These are phyloP conservation scores for Fusarium sp. DNA, from an alignment of 2,329 filamentous ascomycete species.

Conservation along the genomic window DNA sequence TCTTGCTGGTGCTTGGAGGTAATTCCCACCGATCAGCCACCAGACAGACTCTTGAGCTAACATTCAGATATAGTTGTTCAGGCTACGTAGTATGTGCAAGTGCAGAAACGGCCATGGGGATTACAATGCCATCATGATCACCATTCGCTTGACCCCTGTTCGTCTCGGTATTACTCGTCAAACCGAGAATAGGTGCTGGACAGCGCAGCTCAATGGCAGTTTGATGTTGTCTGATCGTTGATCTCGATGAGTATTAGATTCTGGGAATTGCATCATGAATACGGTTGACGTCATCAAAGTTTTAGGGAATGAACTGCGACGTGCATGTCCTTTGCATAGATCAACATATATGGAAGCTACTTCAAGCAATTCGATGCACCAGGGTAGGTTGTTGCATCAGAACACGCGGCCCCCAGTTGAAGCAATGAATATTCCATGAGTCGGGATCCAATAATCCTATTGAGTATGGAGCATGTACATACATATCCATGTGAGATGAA, in stretches of 20 bases:
- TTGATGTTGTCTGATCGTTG: not conserved
- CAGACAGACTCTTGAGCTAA: not conserved
- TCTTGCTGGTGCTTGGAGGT: not conserved
- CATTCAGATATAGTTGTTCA: not conserved
- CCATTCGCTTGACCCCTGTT: not conserved
- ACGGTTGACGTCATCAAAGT: slow-evolving; percentile 16
- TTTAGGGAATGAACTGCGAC: not conserved
- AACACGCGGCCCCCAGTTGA: not conserved
- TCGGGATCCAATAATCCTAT: slow-evolving; percentile 18
- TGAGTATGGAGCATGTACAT: not conserved
- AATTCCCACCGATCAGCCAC: slow-evolving; percentile 6
- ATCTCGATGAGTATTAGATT: slow-evolving; percentile 19
- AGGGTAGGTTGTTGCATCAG: slow-evolving; percentile 10
- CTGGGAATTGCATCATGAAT: slow-evolving; percentile 28
- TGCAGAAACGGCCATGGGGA: not conserved
- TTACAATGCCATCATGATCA: slow-evolving; percentile 2
- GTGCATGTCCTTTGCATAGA: slow-evolving; percentile 10
- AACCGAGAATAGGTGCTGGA: not conserved
- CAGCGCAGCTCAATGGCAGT: not conserved
- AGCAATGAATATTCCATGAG: slow-evolving; percentile 22
- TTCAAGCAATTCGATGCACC: slow-evolving; percentile 20
- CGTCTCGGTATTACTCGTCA: not conserved
- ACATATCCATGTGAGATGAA: not conserved
- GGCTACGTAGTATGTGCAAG: not conserved
- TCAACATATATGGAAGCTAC: slow-evolving; percentile 16